phyloP scores from a whole-genome alignment of 2,329 filamentous ascomycete genomes.

The Didymella lethalis region DNA sequence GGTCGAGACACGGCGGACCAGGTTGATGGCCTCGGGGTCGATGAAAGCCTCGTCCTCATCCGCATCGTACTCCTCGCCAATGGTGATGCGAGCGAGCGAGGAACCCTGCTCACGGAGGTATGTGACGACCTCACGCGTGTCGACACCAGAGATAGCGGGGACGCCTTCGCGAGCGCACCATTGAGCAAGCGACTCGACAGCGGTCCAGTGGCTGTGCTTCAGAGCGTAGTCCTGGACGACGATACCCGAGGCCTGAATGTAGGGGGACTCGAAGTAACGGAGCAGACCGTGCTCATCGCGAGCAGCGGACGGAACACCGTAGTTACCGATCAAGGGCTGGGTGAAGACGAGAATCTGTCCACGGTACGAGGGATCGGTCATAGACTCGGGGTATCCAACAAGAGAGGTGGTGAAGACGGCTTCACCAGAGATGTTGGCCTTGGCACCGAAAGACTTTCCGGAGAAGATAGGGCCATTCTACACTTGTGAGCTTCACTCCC shows the following conservation, averaged over 20 bases:
- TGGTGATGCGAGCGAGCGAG: constrained; percentile 90
- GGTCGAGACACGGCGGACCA: constrained; percentile 95
- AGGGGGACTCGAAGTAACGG: constrained; percentile 97
- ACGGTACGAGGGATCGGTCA: constrained; percentile 74
- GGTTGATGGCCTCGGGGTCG: constrained; percentile 95
- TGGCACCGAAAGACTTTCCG: constrained; percentile 95
- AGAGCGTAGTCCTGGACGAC: constrained; percentile 94
- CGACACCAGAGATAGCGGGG: constrained; percentile 93
- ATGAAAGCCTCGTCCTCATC: constrained; percentile 97
- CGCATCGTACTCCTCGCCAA: constrained; percentile 97
- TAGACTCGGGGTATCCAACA: constrained; percentile 94
- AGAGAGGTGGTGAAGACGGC: constrained; percentile 98
- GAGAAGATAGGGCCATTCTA: constrained; percentile 94
- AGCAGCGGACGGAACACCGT: constrained; percentile 87
- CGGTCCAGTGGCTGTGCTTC: constrained; percentile 98
- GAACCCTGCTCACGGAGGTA: constrained; percentile 95
- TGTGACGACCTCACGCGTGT: constrained; percentile 96
- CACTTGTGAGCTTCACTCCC: constrained; percentile 45
- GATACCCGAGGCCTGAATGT: constrained; percentile 95
- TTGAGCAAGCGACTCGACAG: constrained; percentile 88
- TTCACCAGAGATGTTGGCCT: constrained; percentile 95
- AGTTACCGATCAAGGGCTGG: constrained; percentile 97
- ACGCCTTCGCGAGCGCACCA: constrained; percentile 98
- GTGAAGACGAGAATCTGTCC: constrained; percentile 98
- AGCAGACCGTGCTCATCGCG: constrained; percentile 89